These are phyloP conservation scores for Tricladium varicosporioides DNA, from an alignment of 2,329 filamentous ascomycete species.

Conservation along the genomic window DNA sequence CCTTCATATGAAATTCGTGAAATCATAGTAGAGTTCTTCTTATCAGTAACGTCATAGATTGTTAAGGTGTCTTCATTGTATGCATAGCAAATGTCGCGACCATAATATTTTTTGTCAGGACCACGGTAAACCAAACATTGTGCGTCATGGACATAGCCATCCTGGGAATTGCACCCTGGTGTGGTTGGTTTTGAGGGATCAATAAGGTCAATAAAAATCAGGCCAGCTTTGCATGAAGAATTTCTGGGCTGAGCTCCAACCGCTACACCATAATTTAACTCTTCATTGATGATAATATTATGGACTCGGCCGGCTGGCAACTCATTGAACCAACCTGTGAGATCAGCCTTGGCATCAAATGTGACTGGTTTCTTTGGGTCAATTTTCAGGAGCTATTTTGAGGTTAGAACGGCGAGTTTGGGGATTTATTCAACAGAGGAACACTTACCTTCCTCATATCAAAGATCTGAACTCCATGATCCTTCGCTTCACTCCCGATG, in stretches of 20 bases:
- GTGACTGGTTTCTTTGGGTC: slow-evolving; percentile 38
- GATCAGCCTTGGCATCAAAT: slow-evolving; percentile 38
- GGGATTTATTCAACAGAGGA: not conserved
- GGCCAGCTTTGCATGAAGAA: slow-evolving; percentile 41
- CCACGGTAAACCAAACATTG: slow-evolving; percentile 37
- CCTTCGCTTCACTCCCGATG: slow-evolving; percentile 41
- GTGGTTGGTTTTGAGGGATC: slow-evolving; percentile 45
- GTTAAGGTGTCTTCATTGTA: slow-evolving; percentile 39
- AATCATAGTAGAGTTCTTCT: slow-evolving; percentile 38
- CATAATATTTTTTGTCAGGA: slow-evolving; percentile 22
- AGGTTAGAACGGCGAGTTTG: not conserved
- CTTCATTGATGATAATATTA: slow-evolving; percentile 43
- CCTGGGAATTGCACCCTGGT: slow-evolving; percentile 45
- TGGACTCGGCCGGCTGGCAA: slow-evolving; percentile 41
- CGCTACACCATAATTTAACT: slow-evolving; percentile 35
- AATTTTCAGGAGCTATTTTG: slow-evolving; percentile 27
- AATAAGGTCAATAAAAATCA: slow-evolving; percentile 50
- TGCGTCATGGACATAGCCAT: slow-evolving; percentile 43
- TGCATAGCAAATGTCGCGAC: slow-evolving; percentile 22
- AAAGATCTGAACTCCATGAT: slow-evolving; percentile 53
- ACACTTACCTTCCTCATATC: slow-evolving; percentile 46
- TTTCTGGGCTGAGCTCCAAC: slow-evolving; percentile 38
- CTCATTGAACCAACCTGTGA: slow-evolving; percentile 28
- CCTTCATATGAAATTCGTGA: slow-evolving; percentile 49
- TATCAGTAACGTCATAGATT: slow-evolving; percentile 43